Evolutionary conservation across 768 basidiomycete species (phyloP).

Genomic region (Phlegmacium glaucopus): DNA sequence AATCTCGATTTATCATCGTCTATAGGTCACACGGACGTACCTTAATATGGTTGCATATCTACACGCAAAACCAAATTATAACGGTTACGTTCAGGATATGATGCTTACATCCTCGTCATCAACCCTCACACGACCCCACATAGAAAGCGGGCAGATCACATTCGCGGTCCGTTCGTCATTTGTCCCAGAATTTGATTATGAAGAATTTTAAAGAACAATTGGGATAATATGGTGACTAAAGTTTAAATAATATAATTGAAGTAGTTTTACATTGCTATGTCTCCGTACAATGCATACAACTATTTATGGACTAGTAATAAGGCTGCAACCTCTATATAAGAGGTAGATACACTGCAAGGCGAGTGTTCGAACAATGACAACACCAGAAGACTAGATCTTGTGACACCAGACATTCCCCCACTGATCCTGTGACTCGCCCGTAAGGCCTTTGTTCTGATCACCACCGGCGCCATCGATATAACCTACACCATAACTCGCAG

Average conservation of each 20-base stretch:
- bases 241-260: conserved; percentile 7
- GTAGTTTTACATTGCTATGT: conserved; percentile 8
- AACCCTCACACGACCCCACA: neutral
- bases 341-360: too few relatives aligned
- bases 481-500: conserved; percentile 70
- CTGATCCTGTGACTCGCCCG: conserved; percentile 55
- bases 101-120: neutral
- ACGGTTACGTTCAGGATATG: conserved; percentile 3
- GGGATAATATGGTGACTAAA: too few relatives aligned
- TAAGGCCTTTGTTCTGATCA: conserved; percentile 42
- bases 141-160: conserved; percentile 8
- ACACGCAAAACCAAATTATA: too few relatives aligned
- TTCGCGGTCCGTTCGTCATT: conserved; percentile 11
- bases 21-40: too few relatives aligned
- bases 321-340: too few relatives aligned
- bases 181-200: conserved; percentile 7
- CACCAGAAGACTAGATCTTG: conserved; percentile 17
- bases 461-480: conserved; percentile 59
- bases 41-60: too few relatives aligned
- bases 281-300: too few relatives aligned
- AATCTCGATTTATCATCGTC: too few relatives aligned
- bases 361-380: too few relatives aligned
- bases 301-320: too few relatives aligned
- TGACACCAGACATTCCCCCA: conserved; percentile 84
- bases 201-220: too few relatives aligned